phyloP scores from a whole-genome alignment of 164 flowering plant genomes.

The Kingdonia uniflora region DNA sequence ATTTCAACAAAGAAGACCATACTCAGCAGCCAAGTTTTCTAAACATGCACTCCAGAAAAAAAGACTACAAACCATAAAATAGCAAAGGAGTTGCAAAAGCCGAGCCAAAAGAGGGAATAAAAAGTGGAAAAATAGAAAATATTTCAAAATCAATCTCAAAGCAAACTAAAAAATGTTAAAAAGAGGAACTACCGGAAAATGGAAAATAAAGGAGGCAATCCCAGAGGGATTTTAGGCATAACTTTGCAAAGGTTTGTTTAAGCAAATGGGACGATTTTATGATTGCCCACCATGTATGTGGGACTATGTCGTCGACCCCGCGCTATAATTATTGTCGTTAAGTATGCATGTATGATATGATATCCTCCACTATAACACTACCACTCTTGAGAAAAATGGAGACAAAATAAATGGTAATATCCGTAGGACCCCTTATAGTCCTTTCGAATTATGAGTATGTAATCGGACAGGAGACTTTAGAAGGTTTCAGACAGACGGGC shows the following conservation, averaged over 20 bases:
- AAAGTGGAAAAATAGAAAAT: background rate
- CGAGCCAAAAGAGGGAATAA: background rate
- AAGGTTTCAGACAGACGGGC: too few species aligned
- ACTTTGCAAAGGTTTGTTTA: background rate
- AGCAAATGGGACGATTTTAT: background rate
- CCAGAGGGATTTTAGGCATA: background rate
- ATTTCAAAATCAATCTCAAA: background rate
- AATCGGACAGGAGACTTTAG: too few species aligned
- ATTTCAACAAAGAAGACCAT: too few species aligned
- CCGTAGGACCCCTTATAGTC: too few species aligned
- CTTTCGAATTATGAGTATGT: too few species aligned
- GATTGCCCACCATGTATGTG: slow-evolving; percentile 1
- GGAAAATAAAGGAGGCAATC: background rate
- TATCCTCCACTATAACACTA: slow-evolving; percentile 3
- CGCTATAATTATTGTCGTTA: background rate
- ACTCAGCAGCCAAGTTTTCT: too few species aligned
- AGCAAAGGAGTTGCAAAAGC: too few species aligned
- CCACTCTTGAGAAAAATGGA: background rate
- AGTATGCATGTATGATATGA: background rate
- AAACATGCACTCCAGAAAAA: too few species aligned
- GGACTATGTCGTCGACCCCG: background rate
- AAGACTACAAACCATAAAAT: too few species aligned
- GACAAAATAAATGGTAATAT: background rate
- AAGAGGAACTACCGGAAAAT: background rate
- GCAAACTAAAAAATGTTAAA: too few species aligned